These are phyloP conservation scores for Physcomitrellopsis africana DNA, from an alignment of 225 moss, liverwort and hornwort species.

Conservation along the genomic window DNA sequence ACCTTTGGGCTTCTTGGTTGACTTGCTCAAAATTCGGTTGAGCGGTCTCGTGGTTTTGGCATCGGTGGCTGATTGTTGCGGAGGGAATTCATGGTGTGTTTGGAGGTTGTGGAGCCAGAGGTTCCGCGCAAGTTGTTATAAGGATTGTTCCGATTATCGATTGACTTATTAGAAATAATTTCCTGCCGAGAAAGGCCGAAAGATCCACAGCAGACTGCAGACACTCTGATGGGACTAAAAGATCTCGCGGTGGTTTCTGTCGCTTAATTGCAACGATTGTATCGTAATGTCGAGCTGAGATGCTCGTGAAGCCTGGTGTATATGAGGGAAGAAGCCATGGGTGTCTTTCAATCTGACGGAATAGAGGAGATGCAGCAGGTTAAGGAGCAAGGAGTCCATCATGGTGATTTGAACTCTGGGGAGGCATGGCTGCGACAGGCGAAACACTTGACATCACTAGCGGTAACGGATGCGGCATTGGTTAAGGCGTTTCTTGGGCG, in stretches of 20 bases:
- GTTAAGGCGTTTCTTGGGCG: constrained; percentile 94
- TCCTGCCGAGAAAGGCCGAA: no score
- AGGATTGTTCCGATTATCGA: neutral
- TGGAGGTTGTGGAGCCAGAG: neutral
- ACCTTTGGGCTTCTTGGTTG: neutral
- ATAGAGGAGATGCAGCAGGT: constrained; percentile 28
- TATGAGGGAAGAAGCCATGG: constrained; percentile 42
- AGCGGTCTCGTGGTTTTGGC: neutral
- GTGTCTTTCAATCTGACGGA: constrained; percentile 28
- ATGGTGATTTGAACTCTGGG: constrained; percentile 50
- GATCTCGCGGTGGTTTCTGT: neutral
- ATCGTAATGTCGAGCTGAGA: constrained; percentile 27
- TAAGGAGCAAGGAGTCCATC: constrained; percentile 31
- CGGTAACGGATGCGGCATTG: constrained; percentile 57
- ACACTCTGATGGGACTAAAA: neutral
- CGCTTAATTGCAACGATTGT: neutral
- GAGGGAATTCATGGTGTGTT: neutral
- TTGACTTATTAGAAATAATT: no score
- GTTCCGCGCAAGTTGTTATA: neutral
- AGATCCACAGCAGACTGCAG: constrained; percentile 2
- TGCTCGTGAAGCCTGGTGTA: constrained; percentile 18
- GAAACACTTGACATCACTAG: constrained; percentile 69
- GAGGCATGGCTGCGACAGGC: constrained; percentile 76
- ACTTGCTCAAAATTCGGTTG: constrained; percentile 10
- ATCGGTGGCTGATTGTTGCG: neutral